Conservation (phyloP, 257 asterid species). For the Solanum habrochaites region DNA sequence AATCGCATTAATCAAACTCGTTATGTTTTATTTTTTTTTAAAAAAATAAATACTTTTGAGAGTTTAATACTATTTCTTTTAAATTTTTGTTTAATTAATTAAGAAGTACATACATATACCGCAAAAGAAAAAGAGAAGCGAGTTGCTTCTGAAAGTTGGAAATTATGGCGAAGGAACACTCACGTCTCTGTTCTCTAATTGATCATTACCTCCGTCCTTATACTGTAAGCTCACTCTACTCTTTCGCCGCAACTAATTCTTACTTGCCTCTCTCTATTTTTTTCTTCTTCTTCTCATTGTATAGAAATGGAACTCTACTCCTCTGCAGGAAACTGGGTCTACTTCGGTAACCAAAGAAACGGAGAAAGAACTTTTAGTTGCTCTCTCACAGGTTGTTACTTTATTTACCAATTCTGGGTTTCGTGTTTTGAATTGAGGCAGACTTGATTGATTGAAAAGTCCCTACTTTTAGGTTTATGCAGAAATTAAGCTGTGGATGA, state of each 20-base stretch:
- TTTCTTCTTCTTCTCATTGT: not conserved
- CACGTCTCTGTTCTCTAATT: constrained; percentile 38
- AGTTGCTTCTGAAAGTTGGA: not conserved
- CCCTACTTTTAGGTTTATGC: constrained; percentile 34
- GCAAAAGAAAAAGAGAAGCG: not conserved
- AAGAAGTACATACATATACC: not conserved
- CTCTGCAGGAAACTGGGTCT: constrained; percentile 32
- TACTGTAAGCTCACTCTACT: constrained; percentile 14
- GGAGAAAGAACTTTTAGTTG: constrained; percentile 41
- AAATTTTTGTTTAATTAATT: too few species aligned
- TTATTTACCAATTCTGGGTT: not conserved
- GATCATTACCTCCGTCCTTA: constrained; percentile 31
- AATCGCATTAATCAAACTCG: too few species aligned
- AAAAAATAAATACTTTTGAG: too few species aligned
- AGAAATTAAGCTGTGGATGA: constrained; percentile 46
- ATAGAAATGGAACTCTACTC: not conserved
- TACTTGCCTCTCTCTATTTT: not conserved
- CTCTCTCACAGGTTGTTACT: constrained; percentile 51
- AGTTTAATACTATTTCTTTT: too few species aligned
- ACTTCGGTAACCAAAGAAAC: constrained; percentile 27
- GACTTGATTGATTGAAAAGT: not conserved
- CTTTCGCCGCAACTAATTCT: not conserved
- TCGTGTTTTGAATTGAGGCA: not conserved
- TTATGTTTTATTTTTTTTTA: too few species aligned
- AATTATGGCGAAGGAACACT: constrained; percentile 3